Conservation (phyloP, 371 early-diverging fungal genomes). For the Apophysomyces sp. region DNA sequence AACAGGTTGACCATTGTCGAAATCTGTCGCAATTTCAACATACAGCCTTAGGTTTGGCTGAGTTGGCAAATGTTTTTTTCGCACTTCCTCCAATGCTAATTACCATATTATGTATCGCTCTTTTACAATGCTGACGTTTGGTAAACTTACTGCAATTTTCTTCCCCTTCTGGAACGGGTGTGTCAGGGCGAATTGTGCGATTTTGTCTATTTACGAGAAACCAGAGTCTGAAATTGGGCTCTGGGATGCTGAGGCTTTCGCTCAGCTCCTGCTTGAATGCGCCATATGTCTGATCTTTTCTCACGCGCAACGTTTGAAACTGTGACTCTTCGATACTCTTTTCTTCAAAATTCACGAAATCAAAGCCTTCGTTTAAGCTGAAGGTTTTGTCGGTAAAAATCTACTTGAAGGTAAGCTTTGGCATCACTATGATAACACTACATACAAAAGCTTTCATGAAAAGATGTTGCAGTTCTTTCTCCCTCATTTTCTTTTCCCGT, state of each 20-base stretch:
- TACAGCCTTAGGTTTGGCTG: conserved; percentile 21
- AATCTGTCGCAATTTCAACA: conserved; percentile 12
- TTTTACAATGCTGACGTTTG: not conserved
- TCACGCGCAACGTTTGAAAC: conserved; percentile 14
- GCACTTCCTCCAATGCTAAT: conserved; percentile 22
- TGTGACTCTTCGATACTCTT: conserved; percentile 14
- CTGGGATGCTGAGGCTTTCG: conserved; percentile 31
- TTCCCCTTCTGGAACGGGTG: conserved; percentile 9
- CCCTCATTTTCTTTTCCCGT: conserved; percentile 53
- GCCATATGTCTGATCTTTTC: conserved; percentile 37
- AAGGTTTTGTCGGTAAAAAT: conserved; percentile 69
- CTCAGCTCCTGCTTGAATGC: conserved; percentile 27
- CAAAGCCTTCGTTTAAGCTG: conserved; percentile 75
- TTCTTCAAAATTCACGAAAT: conserved; percentile 55
- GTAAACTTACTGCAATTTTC: not conserved
- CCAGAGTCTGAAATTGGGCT: conserved; percentile 81
- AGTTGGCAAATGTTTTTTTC: conserved; percentile 13
- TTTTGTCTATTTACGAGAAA: conserved; percentile 86
- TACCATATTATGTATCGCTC: conserved; percentile 15
- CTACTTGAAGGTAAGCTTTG: conserved; percentile 8
- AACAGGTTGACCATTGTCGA: conserved; percentile 12
- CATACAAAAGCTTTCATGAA: conserved; percentile 55
- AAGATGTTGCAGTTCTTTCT: conserved; percentile 69
- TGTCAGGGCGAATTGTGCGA: conserved; percentile 86
- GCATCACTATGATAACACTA: not conserved